Evolutionary conservation across 179 eudicot genomes (phyloP).

Genomic region (Beta corolliflora): DNA sequence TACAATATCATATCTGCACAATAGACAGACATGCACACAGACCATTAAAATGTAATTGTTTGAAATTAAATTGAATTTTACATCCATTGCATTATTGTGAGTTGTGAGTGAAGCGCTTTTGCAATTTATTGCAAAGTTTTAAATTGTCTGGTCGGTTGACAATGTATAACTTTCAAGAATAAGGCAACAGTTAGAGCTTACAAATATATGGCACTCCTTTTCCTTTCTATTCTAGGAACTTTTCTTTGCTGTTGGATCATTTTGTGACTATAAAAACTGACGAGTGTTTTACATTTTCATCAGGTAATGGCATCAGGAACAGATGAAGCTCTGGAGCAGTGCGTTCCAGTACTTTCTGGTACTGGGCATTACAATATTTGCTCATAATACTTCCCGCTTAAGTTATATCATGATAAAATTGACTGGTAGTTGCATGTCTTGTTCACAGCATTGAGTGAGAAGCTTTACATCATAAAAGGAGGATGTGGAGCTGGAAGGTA

Average conservation of each 20-base stretch:
- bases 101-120: not conserved
- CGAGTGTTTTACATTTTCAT: slow-evolving; percentile 3
- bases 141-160: not conserved
- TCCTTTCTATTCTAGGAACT: not conserved
- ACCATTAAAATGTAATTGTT: not conserved
- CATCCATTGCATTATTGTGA: not conserved
- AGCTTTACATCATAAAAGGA: slow-evolving; percentile 88
- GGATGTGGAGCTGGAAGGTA: slow-evolving; percentile 99
- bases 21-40: not conserved
- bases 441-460: slow-evolving; percentile 87
- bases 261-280: slow-evolving; percentile 6
- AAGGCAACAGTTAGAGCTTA: not conserved
- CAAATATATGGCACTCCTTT: not conserved
- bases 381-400: slow-evolving; percentile 10
- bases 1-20: not conserved
- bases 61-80: not conserved
- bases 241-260: not conserved
- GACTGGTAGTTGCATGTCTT: slow-evolving; percentile 10
- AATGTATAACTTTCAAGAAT: not conserved
- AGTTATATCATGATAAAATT: not conserved
- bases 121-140: not conserved
- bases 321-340: slow-evolving; percentile 75
- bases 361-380: slow-evolving; percentile 15
- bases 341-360: slow-evolving; percentile 89
- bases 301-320: slow-evolving; percentile 96